phyloP scores from a whole-genome alignment of 177 flowering plant species.

The Vitis hybrid region DNA sequence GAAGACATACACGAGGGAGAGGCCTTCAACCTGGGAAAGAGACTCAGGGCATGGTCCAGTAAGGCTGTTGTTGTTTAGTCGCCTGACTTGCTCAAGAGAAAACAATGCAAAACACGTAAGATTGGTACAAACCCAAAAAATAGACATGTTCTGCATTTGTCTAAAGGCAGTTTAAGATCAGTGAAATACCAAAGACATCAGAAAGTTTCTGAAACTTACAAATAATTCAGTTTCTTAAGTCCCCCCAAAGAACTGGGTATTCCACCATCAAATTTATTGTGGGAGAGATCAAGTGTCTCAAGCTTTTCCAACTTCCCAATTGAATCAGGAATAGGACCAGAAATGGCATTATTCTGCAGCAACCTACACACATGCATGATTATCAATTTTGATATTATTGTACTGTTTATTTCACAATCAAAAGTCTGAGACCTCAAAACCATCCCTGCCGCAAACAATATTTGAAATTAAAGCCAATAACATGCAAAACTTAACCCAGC shows the following conservation, averaged over 20 bases:
- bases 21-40: conserved; percentile 62
- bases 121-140: not conserved
- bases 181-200: not conserved
- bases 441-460: not conserved
- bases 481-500: not conserved
- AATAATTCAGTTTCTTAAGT: conserved; percentile 71
- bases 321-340: conserved; percentile 75
- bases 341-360: conserved; percentile 87
- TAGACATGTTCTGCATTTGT: not conserved
- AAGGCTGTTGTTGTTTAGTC: conserved; percentile 87
- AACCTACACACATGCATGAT: conserved; percentile 41
- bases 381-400: not conserved
- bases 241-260: conserved; percentile 80
- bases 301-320: conserved; percentile 84
- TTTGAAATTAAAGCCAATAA: not conserved
- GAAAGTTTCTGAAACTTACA: conserved; percentile 52
- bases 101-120: not conserved
- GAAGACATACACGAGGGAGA: conserved; percentile 79
- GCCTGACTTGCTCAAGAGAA: conserved; percentile 54
- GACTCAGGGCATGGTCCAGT: conserved; percentile 79
- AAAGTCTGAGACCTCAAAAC: not conserved
- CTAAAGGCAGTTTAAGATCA: not conserved
- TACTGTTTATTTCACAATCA: not conserved
- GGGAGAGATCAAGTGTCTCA: conserved; percentile 87
- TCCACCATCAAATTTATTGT: conserved; percentile 63